A percentile compares a stretch with the other conserved stretches of the same genome.
These are phyloP conservation scores for Phragmites australis DNA, from an alignment of 176 grass and related monocot genomes.

Conservation along the genomic window DNA sequence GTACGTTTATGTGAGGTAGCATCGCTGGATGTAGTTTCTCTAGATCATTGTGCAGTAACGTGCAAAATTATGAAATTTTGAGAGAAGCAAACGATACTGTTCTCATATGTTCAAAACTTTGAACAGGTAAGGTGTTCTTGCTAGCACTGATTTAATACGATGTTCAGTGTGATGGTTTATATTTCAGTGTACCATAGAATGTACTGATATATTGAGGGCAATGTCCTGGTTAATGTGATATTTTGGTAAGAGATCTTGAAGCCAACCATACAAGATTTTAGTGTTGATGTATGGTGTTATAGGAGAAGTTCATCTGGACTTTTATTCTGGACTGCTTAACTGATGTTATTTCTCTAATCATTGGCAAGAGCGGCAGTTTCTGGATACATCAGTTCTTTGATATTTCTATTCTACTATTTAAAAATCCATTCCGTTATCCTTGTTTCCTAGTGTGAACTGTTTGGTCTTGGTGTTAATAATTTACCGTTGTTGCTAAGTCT, in stretches of 20 bases:
- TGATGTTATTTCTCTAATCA: background rate
- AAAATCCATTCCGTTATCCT: background rate
- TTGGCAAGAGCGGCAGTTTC: background rate
- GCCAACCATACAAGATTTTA: background rate
- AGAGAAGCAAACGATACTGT: too few species aligned
- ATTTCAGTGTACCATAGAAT: background rate
- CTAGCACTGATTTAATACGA: too few species aligned
- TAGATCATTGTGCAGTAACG: background rate
- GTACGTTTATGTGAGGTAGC: background rate
- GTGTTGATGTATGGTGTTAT: slow-evolving; percentile 1
- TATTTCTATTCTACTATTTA: background rate
- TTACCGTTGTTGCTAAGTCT: background rate
- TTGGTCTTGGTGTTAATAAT: background rate
- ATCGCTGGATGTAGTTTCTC: background rate
- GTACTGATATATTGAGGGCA: background rate
- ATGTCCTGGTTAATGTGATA: background rate
- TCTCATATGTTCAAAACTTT: too few species aligned
- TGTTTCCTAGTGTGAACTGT: background rate
- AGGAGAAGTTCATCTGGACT: background rate
- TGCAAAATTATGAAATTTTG: background rate
- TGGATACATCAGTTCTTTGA: background rate
- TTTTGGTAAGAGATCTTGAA: background rate
- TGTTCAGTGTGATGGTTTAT: background rate
- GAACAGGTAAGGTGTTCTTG: too few species aligned
- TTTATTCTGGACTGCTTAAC: background rate